phyloP scores from a whole-genome alignment of 495 filamentous ascomycete genomes.

The Lepidopterella palustris region DNA sequence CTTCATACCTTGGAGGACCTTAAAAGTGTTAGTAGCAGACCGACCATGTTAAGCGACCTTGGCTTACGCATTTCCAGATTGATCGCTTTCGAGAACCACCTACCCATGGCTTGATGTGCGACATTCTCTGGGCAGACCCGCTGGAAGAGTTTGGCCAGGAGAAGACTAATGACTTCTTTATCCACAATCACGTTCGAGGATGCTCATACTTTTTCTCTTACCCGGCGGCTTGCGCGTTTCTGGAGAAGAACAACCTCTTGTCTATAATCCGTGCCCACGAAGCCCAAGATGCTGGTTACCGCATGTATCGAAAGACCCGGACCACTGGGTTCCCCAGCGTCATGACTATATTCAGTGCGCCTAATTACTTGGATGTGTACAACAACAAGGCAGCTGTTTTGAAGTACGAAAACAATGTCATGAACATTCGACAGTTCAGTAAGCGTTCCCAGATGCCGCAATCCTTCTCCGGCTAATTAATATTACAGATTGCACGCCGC shows the following conservation, averaged over 20 bases:
- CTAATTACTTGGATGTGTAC: constrained; percentile 99
- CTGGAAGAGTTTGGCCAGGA: constrained; percentile 99
- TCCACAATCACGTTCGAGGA: constrained; percentile 96
- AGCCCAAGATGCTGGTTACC: constrained; percentile 95
- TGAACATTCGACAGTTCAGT: constrained; percentile 98
- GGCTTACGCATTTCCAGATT: constrained; percentile 52
- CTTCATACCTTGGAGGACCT: constrained; percentile 92
- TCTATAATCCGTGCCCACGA: constrained; percentile 99
- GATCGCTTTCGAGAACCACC: constrained; percentile 96
- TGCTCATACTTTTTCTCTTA: constrained; percentile 99
- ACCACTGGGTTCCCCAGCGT: constrained; percentile 98
- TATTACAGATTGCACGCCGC: constrained; percentile 73
- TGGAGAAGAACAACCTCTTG: constrained; percentile 97
- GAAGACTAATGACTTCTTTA: constrained; percentile 92
- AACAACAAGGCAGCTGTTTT: constrained; percentile 99
- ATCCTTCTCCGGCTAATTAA: neutral
- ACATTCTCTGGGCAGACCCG: constrained; percentile 97
- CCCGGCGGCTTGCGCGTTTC: constrained; percentile 92
- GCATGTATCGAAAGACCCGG: constrained; percentile 97
- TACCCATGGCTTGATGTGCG: constrained; percentile 96
- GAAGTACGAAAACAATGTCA: constrained; percentile 99
- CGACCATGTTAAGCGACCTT: neutral
- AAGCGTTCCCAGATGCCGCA: constrained; percentile 16
- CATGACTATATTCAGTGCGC: constrained; percentile 99
- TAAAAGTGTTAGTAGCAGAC: constrained; percentile 57